phyloP scores from a whole-genome alignment of 176 grass and related monocot species.

The Zea luxurians region DNA sequence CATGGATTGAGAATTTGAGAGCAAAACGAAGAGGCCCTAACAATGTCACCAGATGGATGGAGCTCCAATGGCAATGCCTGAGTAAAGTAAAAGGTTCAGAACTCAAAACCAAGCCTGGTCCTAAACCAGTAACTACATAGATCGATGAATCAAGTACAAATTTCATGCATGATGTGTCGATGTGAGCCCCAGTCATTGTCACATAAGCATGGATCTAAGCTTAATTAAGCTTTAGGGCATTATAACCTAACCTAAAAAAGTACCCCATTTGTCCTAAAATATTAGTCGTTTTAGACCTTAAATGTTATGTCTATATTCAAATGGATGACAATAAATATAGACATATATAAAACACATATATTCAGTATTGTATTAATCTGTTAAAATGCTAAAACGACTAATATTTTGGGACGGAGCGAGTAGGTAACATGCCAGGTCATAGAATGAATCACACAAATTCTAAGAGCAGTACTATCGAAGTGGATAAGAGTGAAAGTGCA shows the following conservation, averaged over 20 bases:
- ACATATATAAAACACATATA: too few relatives aligned
- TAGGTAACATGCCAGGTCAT: constrained; percentile 1
- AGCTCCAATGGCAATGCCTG: neutral
- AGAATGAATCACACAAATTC: neutral
- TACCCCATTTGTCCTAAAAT: too few relatives aligned
- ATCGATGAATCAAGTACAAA: neutral
- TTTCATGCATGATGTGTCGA: neutral
- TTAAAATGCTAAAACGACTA: too few relatives aligned
- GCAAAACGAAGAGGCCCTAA: too few relatives aligned
- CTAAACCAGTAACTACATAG: neutral
- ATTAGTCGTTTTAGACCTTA: too few relatives aligned
- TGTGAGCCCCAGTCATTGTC: neutral
- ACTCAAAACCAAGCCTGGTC: neutral
- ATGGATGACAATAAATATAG: too few relatives aligned
- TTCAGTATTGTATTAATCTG: too few relatives aligned
- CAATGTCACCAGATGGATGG: neutral
- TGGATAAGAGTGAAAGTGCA: neutral
- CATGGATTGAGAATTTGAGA: too few relatives aligned
- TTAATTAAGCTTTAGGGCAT: neutral
- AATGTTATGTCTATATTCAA: too few relatives aligned
- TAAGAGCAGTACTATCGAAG: neutral
- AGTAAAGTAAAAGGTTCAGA: neutral
- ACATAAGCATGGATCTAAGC: neutral
- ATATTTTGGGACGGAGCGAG: neutral
- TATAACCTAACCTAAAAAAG: neutral